phyloP scores from a whole-genome alignment of 345 rosid genomes.

The Syzygium aqueum region DNA sequence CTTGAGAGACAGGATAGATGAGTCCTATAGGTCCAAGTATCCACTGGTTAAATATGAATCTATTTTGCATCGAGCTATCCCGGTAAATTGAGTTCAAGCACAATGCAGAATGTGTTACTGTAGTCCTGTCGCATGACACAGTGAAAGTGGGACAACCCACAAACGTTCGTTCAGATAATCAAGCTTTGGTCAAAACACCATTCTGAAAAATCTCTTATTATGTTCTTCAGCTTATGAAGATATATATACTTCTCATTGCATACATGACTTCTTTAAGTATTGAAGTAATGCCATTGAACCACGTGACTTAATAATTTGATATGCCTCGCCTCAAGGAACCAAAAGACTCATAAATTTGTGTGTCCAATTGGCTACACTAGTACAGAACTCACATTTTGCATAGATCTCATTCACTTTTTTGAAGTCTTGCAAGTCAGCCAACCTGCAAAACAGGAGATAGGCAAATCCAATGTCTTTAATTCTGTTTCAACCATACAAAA shows the following conservation, averaged over 20 bases:
- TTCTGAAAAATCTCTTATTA: not conserved
- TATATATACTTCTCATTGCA: not conserved
- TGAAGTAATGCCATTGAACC: not conserved
- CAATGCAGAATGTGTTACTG: not conserved
- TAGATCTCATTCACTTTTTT: slow-evolving; percentile 92
- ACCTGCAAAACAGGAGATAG: slow-evolving; percentile 31
- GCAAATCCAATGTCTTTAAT: not conserved
- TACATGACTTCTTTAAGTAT: not conserved
- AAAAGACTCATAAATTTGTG: not conserved
- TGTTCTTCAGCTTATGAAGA: not conserved
- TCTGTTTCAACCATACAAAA: not conserved
- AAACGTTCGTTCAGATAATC: not conserved
- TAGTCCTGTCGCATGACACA: not conserved
- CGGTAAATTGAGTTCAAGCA: not conserved
- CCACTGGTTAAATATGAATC: not conserved
- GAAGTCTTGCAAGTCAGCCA: slow-evolving; percentile 91
- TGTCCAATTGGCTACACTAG: not conserved
- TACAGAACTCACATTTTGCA: slow-evolving; percentile 68
- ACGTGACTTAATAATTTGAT: not conserved
- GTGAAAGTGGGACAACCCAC: not conserved
- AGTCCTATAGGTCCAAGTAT: not conserved
- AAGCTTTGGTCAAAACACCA: not conserved
- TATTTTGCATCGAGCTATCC: not conserved
- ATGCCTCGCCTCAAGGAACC: not conserved
- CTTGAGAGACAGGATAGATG: not conserved